Evolutionary conservation across 345 rosid species (phyloP), one percentile per base, ranked within the genome.

Genomic region (Camelina sativa): DNA sequence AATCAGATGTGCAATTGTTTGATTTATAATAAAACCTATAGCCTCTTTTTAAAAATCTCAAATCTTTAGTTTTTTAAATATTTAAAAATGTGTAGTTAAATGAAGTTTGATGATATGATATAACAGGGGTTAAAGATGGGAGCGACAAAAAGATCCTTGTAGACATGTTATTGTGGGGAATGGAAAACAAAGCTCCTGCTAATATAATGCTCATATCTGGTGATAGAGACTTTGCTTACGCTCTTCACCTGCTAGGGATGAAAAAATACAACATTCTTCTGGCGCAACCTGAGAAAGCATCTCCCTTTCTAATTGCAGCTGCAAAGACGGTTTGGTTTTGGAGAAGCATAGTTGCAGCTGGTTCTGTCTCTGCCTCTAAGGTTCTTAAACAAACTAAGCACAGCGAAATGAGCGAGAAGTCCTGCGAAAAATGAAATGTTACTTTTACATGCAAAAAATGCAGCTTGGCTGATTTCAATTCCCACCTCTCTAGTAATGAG

Each of bases 141-240:
- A 91, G 95, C 46, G 97, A 87, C 79, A 91, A 91, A 81, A 91
- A 86, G 82, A 91, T 91, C 66, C 72, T 91, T 4, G 96, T 88
- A 6, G 97, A 91, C 62, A 89, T 88, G 93, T 71, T 91, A 66
- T 81, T 89, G 56, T 91, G 93, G 93, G 93, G 96, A 8, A 89
- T 89, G 66, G 96, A 89, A 61, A 91, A 89, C 53, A 84, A 86
- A n/a, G 91, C 93, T 30, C 96, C 93, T 9, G 86, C 88, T 11
- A 90, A 87, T 69, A 79, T 86, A 74, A 73, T 90, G 80, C 77
- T 92, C 22, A 88, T 92, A 23, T 90, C 96, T 1, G 92, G 96
- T 7, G 96, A 92, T 71, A 81, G 91, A 46, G 96, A 90, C 75
- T 92, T 85, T 57, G 86, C 96, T 0, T 87, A 90, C n/a, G 92